These are phyloP conservation scores for Ocimum tenuiflorum DNA, from an alignment of 257 asterid species.

Conservation along the genomic window DNA sequence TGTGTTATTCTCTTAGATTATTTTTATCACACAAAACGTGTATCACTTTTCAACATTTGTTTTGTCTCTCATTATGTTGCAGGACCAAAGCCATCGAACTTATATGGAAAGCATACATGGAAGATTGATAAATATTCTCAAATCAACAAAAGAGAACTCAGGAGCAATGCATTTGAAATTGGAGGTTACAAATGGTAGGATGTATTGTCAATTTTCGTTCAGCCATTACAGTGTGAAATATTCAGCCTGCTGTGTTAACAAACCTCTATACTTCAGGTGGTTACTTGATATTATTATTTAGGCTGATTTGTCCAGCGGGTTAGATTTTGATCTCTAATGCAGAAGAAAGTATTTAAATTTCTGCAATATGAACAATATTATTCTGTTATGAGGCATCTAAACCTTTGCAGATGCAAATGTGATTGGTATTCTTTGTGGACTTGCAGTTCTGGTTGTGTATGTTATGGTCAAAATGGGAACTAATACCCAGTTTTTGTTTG, in stretches of 20 bases:
- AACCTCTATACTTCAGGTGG: neutral
- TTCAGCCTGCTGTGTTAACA: neutral
- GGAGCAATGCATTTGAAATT: slow-evolving; percentile 53
- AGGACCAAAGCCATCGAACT: slow-evolving; percentile 48
- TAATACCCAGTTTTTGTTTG: neutral
- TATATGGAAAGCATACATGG: slow-evolving; percentile 54
- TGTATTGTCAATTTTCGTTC: slow-evolving; percentile 6
- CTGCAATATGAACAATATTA: neutral
- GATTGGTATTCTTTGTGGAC: neutral
- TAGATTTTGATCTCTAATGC: neutral
- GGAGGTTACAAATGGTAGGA: slow-evolving; percentile 59
- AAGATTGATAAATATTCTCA: slow-evolving; percentile 51
- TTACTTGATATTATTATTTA: slow-evolving; percentile 1
- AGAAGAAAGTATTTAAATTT: neutral
- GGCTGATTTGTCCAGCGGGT: neutral
- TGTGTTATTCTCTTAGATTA: neutral
- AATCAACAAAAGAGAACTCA: slow-evolving; percentile 51
- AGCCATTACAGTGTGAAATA: slow-evolving; percentile 8
- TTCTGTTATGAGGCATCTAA: neutral
- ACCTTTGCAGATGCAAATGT: neutral
- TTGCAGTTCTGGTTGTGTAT: slow-evolving; percentile 3
- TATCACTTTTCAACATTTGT: neutral
- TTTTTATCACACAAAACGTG: neutral
- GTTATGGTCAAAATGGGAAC: neutral
- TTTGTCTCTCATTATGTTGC: slow-evolving; percentile 19